Evolutionary conservation across 1,139 yeast genomes (phyloP).

Genomic region (Nakaseomyces sp.): DNA sequence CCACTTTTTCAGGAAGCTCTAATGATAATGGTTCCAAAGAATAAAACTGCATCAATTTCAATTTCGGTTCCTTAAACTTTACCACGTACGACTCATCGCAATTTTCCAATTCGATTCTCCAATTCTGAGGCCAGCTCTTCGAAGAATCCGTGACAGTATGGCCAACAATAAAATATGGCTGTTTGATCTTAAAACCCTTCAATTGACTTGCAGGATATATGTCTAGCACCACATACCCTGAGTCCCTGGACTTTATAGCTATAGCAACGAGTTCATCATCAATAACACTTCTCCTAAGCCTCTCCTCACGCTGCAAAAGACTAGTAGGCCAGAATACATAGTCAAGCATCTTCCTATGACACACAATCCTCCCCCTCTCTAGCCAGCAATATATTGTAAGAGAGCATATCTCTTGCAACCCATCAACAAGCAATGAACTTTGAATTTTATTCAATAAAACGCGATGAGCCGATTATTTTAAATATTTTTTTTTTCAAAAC

Average conservation of each 20-base stretch:
- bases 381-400: too few relatives aligned
- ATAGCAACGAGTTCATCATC: conserved; percentile 1
- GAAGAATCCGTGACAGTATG: conserved; percentile 1
- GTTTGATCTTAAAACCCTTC: conserved; percentile 6
- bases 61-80: conserved; percentile 64
- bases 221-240: conserved; percentile 1
- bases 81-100: conserved; percentile 36
- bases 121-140: conserved; percentile 2
- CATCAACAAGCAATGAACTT: too few relatives aligned
- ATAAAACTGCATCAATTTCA: conserved; percentile 66
- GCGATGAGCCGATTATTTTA: background rate
- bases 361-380: too few relatives aligned
- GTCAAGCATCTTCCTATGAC: too few relatives aligned
- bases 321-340: conserved; percentile 3
- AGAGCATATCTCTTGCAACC: too few relatives aligned
- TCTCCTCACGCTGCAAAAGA: background rate
- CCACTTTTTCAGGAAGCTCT: conserved; percentile 40
- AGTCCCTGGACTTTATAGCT: background rate
- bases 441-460: too few relatives aligned
- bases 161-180: conserved; percentile 17
- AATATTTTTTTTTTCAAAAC: too few relatives aligned
- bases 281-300: background rate
- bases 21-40: conserved; percentile 65
- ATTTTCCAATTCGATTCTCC: background rate
- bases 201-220: background rate